Conservation (phyloP, 257 asterid species). For the Rhazya stricta region DNA sequence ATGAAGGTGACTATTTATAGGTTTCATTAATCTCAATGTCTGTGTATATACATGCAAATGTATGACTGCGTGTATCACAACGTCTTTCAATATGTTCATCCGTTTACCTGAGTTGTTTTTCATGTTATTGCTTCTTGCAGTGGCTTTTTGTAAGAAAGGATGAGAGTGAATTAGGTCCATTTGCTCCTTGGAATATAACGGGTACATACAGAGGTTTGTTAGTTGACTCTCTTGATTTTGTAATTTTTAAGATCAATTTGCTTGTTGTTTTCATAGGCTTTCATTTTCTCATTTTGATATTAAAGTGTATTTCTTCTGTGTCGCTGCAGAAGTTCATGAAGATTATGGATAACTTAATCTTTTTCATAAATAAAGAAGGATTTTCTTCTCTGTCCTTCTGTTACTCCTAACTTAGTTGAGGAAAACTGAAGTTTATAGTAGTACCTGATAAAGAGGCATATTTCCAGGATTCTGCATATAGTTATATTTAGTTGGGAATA, state of each 20-base stretch:
- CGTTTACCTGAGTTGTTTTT: conserved; percentile 13
- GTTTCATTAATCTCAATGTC: neutral
- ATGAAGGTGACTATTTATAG: neutral
- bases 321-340: neutral
- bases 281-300: neutral
- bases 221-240: conserved; percentile 17
- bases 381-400: neutral
- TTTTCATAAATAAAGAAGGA: neutral
- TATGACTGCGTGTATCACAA: neutral
- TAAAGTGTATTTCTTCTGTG: neutral
- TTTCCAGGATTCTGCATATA: neutral
- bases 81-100: neutral
- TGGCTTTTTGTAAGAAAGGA: conserved; percentile 84
- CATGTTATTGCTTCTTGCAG: conserved; percentile 42
- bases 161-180: conserved; percentile 72
- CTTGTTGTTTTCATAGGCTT: neutral
- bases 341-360: neutral
- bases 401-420: neutral
- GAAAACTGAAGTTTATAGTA: neutral
- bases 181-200: conserved; percentile 89
- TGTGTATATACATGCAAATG: conserved; percentile 1
- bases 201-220: conserved; percentile 92
- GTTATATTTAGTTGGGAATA: neutral
- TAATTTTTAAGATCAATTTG: neutral
- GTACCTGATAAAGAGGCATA: neutral